Evolutionary conservation across 2,329 filamentous ascomycete genomes (phyloP), one percentile per base, ranked within the genome.

Genomic region (Akanthomyces dipterigenus): DNA sequence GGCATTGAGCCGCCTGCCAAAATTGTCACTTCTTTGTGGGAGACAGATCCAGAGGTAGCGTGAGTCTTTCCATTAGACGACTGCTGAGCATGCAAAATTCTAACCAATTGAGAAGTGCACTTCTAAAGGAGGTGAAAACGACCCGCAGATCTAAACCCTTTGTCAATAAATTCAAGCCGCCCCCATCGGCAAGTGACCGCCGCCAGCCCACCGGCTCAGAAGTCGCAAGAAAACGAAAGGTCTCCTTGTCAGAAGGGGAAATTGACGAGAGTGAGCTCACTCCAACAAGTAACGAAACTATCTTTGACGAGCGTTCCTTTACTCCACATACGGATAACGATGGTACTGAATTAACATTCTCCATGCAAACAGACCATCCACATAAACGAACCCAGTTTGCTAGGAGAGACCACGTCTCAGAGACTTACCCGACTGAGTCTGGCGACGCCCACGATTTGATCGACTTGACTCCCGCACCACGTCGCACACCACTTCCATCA

Each of bases 11-110:
- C 16, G 3, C 53, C 60, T 0, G 8, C 12, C 6, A 43, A 34
- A 20, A 43, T 16, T 8, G 60, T 62, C 31, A 62, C 53, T 5
- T 62, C 60, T 26, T 45, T 62, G 14, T 56, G 45, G 53, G 60
- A 56, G 36, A 11, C 11, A 1, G 51, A 56, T 20, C 60, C 53
- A 2, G 51, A 49, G 16, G 1, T 57, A 9, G 45, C 8, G 60
- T 62, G 18, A 45, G 58, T 34, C 20, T 38, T 5, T 38, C 9
- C 14, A 14, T 16, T 38, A 14, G 6, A 4, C 3, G 4, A 38
- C 14, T 38, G 36, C 11, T 16, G 36, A 38, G 16, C 5, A 3
- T 16, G 12, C 8, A n/a, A 50, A 31, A 24, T 3, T 34, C 28
- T 26, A 5, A 18, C 7, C 22, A n/a, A 5, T 31, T 16, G 1